These are phyloP conservation scores for Microstroma glucosiphilum DNA, from an alignment of 1,284 basidiomycete species.

Conservation along the genomic window DNA sequence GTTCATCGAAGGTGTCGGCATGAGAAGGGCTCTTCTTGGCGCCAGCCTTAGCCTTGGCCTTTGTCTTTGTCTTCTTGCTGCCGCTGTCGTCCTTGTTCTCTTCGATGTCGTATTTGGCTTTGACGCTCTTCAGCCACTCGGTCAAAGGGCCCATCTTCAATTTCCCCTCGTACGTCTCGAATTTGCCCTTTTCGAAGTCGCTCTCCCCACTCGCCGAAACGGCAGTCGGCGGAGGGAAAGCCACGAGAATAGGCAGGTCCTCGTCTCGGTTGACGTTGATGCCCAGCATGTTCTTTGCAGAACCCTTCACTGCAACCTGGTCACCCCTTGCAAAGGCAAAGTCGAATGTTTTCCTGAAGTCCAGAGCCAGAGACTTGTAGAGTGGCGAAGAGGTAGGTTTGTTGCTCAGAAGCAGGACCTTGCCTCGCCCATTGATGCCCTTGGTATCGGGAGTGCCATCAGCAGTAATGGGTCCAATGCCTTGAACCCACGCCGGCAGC, in stretches of 20 bases:
- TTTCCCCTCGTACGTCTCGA: conserved; percentile 35
- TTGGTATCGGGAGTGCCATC: conserved; percentile 1
- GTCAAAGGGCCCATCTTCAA: conserved; percentile 40
- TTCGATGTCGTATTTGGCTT: conserved; percentile 16
- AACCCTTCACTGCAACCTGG: conserved; percentile 26
- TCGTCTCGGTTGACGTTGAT: conserved; percentile 26
- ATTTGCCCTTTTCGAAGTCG: conserved; percentile 19
- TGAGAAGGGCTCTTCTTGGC: conserved; percentile 10
- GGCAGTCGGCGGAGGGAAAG: conserved; percentile 17
- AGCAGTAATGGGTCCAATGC: conserved; percentile 3
- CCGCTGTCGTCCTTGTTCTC: conserved; percentile 12
- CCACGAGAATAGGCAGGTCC: conserved; percentile 34
- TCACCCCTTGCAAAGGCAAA: conserved; percentile 42
- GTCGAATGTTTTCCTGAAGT: conserved; percentile 35
- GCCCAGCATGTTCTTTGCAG: conserved; percentile 31
- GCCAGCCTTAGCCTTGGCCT: conserved; percentile 16
- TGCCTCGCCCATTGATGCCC: conserved; percentile 10
- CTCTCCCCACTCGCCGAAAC: not conserved
- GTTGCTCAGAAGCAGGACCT: conserved; percentile 41
- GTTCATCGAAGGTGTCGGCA: not conserved
- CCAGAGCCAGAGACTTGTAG: conserved; percentile 45
- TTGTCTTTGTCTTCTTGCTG: conserved; percentile 18
- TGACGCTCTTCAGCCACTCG: conserved; percentile 36
- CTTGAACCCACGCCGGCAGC: conserved; percentile 24
- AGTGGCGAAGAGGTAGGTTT: conserved; percentile 36